phyloP scores from a whole-genome alignment of 371 early-diverging fungal genomes.

The Batkoa obscura region DNA sequence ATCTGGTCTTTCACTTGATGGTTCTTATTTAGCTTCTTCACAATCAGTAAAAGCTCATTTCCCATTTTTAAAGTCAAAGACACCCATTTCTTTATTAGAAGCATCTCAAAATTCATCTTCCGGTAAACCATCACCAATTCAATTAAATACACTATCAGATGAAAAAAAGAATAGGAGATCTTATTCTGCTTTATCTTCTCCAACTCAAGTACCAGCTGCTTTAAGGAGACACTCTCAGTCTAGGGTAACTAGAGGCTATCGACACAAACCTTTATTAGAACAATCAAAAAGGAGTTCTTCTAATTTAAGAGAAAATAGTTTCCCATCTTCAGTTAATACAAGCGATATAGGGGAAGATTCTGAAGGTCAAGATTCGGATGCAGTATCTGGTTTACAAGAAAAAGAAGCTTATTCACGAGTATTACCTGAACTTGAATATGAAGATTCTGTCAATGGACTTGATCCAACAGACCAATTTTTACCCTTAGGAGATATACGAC shows the following conservation, averaged over 20 bases:
- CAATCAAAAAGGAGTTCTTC: not conserved
- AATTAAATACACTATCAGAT: too few relatives aligned
- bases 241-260: not conserved
- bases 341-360: constrained; percentile 6
- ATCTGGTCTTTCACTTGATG: not conserved
- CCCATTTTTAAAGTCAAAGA: too few relatives aligned
- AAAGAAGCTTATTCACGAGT: not conserved
- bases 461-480: constrained; percentile 4
- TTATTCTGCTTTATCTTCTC: not conserved
- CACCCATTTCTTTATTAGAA: too few relatives aligned
- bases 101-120: too few relatives aligned
- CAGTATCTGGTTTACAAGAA: not conserved
- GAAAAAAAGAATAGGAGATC: not conserved
- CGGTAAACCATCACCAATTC: too few relatives aligned
- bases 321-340: not conserved
- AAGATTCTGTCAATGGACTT: constrained; percentile 5
- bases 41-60: not conserved
- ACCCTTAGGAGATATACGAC: not conserved
- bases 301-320: not conserved
- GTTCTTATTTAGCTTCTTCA: not conserved
- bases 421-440: constrained; percentile 3
- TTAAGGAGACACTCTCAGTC: not conserved
- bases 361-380: not conserved
- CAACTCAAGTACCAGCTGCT: not conserved
- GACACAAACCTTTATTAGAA: not conserved